phyloP scores from a whole-genome alignment of 1,139 yeast genomes.

The Kodamaea plutei region DNA sequence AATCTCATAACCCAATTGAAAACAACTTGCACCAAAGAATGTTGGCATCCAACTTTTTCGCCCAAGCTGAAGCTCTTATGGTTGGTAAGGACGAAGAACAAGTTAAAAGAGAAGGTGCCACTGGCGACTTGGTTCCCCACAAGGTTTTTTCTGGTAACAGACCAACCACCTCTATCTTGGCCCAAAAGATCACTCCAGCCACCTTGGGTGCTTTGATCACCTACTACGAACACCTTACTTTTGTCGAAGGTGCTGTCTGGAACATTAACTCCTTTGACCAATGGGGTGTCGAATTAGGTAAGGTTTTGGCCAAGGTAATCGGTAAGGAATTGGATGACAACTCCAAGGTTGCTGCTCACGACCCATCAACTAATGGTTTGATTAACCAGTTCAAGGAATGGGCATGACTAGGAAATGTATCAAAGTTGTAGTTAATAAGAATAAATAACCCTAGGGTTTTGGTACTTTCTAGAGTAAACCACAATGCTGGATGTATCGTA shows the following conservation, averaged over 20 bases:
- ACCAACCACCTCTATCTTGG: conserved; percentile 96
- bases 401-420: conserved; percentile 36
- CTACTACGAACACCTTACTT: conserved; percentile 94
- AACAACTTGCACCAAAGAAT: conserved; percentile 90
- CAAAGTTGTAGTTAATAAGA: too few species aligned
- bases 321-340: conserved; percentile 77
- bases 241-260: conserved; percentile 99
- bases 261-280: conserved; percentile 98
- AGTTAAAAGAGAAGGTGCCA: conserved; percentile 88
- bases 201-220: conserved; percentile 93
- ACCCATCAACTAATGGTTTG: conserved; percentile 84
- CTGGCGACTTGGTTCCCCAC: conserved; percentile 85
- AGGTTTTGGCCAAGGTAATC: conserved; percentile 93
- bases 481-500: too few species aligned
- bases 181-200: conserved; percentile 95
- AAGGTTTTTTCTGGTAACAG: conserved; percentile 96
- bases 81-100: conserved; percentile 86
- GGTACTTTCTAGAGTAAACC: too few species aligned
- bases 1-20: conserved; percentile 97
- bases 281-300: conserved; percentile 99
- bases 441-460: too few species aligned
- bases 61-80: conserved; percentile 97
- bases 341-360: conserved; percentile 60
- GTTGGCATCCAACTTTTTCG: conserved; percentile 97
- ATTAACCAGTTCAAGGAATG: conserved; percentile 93